Percentiles rank a stretch among this genome's conserved stretches.
Conservation (phyloP, 2,329 filamentous ascomycete genomes). For the Talaromyces sp. region DNA sequence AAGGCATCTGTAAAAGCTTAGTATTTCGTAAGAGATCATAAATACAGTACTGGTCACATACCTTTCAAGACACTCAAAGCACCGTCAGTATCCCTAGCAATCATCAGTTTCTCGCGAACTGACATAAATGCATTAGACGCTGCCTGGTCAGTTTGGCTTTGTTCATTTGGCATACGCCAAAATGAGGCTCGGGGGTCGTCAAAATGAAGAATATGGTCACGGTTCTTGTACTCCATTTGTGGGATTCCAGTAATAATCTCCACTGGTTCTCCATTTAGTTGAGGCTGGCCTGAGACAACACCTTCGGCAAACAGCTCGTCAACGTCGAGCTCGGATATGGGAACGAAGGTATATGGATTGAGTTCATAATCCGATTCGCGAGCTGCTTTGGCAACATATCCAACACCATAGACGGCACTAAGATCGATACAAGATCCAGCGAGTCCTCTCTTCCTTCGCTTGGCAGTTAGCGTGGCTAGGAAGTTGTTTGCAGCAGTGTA, state of each 20-base stretch:
- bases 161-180: not conserved
- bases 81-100: not conserved
- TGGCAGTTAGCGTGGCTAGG: constrained; percentile 16
- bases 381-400: constrained; percentile 18
- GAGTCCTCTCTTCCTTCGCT: constrained; percentile 14
- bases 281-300: too few species aligned
- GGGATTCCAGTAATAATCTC: too few species aligned
- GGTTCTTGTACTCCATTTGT: too few species aligned
- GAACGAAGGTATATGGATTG: constrained; percentile 27
- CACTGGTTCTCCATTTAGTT: too few species aligned
- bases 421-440: constrained; percentile 23
- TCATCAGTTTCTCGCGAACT: not conserved
- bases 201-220: too few species aligned
- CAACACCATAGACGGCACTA: constrained; percentile 25
- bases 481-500: constrained; percentile 22
- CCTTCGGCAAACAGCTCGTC: too few species aligned
- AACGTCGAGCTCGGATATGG: too few species aligned
- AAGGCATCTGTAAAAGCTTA: too few species aligned
- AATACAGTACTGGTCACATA: not conserved
- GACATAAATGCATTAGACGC: not conserved
- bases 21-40: too few species aligned
- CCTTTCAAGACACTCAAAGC: not conserved
- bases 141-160: not conserved
- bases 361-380: not conserved
- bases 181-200: not conserved